Base-by-base conservation (phyloP, 257 asterid species). In the Euphrasia confusa region DNA sequence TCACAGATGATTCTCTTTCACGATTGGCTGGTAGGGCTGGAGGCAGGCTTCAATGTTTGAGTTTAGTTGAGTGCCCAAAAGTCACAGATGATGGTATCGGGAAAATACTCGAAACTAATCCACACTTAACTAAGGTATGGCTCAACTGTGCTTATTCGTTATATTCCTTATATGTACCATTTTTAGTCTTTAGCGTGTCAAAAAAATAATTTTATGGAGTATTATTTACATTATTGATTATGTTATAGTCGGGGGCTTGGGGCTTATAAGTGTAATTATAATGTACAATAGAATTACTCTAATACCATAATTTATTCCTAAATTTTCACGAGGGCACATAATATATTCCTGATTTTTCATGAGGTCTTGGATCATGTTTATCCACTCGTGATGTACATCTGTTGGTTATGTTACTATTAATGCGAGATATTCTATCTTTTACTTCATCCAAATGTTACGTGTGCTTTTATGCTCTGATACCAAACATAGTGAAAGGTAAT, bases 1-100 rank as follows among this genome's bases (percentile, higher is more conserved):
- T 92, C 49, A 83, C 87, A 6, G 90, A 92, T 64, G 90, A 84
- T 69, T 30, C 60, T 73, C 97, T 92, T 58, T 13, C 81, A 64
- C 68, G 64, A 44, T 67, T 92, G 70, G 68, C 83, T 63, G 60
- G 75, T 63, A 77, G 90, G 73, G 97, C 97, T 18, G 79, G 79
- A 59, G 95, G 98, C 24, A 65, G 55, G 49, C 78, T 92, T 65
- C 81, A 75, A 60, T 80, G 89, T 73, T 67, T 92, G 78, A 78
- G 85, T 67, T 73, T 92, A 59, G 80, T 86, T 65, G 84, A 81
- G 73, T 92, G 98, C 59, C 61, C 76, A 3, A 78, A 71, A 75
- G 66, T 92, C 68, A 88, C 98, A 0, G 90, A 81, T 75, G 86
- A 76, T 61, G 82, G 93, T 56, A 54, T 92, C 65, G 80, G 74